Evolutionary conservation across 768 basidiomycete genomes (phyloP).

Genomic region (Multifurca ochricompacta): DNA sequence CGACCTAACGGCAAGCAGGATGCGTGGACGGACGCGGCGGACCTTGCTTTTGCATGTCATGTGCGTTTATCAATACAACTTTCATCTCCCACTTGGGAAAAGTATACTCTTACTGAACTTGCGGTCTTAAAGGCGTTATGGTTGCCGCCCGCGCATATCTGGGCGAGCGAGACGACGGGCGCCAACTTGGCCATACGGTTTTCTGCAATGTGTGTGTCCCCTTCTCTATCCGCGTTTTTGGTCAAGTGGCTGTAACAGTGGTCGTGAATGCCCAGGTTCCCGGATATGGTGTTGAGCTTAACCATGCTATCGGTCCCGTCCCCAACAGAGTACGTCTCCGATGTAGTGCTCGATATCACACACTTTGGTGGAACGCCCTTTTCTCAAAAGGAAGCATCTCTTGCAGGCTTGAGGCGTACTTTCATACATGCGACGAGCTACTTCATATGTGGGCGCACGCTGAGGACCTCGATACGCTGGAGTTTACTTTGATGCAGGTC

Average conservation of each 20-base stretch:
- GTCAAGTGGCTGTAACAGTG: neutral
- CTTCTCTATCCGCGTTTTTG: neutral
- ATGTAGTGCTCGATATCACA: neutral
- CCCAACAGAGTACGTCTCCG: constrained; percentile 15
- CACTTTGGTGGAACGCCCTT: neutral
- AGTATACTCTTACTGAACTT: neutral
- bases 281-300: constrained; percentile 18
- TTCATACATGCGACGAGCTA: constrained; percentile 24
- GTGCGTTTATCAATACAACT: constrained; percentile 3
- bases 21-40: constrained; percentile 26
- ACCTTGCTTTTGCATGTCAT: constrained; percentile 23
- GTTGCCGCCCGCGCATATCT: constrained; percentile 25
- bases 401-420: constrained; percentile 14
- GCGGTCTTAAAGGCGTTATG: constrained; percentile 17
- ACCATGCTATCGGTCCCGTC: constrained; percentile 18
- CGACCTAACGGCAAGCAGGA: constrained; percentile 23
- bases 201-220: constrained; percentile 16
- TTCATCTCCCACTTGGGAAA: neutral
- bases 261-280: constrained; percentile 10
- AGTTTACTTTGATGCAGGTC: constrained; percentile 24
- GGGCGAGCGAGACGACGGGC: constrained; percentile 24
- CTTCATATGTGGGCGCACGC: constrained; percentile 26
- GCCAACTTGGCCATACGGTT: constrained; percentile 24
- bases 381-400: neutral
- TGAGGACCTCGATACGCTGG: constrained; percentile 23